Conservation (phyloP, 768 basidiomycete genomes). For the Mycena leptocephala region DNA sequence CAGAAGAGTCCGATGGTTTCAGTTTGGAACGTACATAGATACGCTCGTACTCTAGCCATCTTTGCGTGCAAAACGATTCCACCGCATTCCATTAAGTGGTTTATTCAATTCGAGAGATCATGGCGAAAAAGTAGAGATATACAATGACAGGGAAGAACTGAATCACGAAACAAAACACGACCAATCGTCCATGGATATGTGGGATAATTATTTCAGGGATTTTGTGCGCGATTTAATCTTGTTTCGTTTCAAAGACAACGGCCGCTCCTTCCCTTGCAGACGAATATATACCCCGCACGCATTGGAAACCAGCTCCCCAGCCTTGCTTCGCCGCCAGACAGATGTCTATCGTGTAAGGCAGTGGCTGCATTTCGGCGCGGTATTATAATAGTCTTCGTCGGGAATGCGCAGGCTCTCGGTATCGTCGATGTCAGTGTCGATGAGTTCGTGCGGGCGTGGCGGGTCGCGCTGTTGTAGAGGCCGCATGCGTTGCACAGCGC, state of each 20-base stretch:
- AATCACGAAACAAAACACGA: too few relatives aligned
- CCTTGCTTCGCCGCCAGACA: conserved; percentile 24
- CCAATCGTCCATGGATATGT: too few relatives aligned
- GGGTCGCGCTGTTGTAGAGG: conserved; percentile 24
- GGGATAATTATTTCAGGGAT: too few relatives aligned
- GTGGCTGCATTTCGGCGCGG: conserved; percentile 13
- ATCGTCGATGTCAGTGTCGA: conserved; percentile 17
- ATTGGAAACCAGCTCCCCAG: conserved; percentile 17
- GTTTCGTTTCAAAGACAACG: conserved; percentile 6
- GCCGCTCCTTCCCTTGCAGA: conserved; percentile 4
- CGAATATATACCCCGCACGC: conserved; percentile 24
- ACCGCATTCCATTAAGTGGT: too few relatives aligned
- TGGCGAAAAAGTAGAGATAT: too few relatives aligned
- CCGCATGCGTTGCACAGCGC: too few relatives aligned
- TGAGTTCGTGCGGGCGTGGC: conserved; percentile 13
- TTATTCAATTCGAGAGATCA: too few relatives aligned
- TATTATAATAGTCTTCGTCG: background rate
- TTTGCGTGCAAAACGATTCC: too few relatives aligned
- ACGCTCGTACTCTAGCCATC: too few relatives aligned
- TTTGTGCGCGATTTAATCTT: conserved; percentile 16
- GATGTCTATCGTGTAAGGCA: conserved; percentile 15
- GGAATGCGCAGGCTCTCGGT: background rate
- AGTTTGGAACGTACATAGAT: too few relatives aligned
- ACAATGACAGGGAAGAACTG: too few relatives aligned
- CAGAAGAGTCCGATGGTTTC: too few relatives aligned